These are phyloP conservation scores for Bertia moriformis DNA, from an alignment of 2,329 filamentous ascomycete species.

Conservation along the genomic window DNA sequence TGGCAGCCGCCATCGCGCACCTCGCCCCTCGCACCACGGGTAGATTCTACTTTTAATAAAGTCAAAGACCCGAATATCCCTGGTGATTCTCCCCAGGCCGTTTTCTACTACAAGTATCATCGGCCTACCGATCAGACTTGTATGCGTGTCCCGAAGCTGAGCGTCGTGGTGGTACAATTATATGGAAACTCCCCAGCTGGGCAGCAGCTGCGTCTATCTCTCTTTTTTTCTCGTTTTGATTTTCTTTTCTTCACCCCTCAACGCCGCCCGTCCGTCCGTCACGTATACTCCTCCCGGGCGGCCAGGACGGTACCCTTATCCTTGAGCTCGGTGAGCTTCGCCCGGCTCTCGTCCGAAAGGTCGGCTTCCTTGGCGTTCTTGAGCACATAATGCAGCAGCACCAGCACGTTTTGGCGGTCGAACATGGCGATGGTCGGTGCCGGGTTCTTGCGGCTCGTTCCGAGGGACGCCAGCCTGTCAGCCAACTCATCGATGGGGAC, in stretches of 20 bases:
- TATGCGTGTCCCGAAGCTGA: too few relatives aligned
- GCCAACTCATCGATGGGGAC: conserved; percentile 17
- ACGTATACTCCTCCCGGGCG: conserved; percentile 7
- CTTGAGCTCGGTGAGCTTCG: conserved; percentile 31
- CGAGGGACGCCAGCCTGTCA: conserved; percentile 27
- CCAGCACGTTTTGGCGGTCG: conserved; percentile 46
- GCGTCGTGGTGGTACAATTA: too few relatives aligned
- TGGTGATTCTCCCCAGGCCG: too few relatives aligned
- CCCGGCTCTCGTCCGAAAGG: conserved; percentile 21
- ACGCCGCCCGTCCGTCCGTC: conserved; percentile 2
- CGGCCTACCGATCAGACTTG: too few relatives aligned
- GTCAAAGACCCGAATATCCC: too few relatives aligned
- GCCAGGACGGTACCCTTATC: conserved; percentile 32
- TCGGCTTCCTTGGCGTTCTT: conserved; percentile 23
- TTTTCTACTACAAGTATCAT: too few relatives aligned
- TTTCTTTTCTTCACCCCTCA: conserved; percentile 5
- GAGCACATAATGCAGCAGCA: conserved; percentile 39
- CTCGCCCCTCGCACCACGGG: too few relatives aligned
- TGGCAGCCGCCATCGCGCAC: too few relatives aligned
- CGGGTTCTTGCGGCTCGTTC: conserved; percentile 23
- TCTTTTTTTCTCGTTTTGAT: too few relatives aligned
- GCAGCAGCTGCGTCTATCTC: too few relatives aligned
- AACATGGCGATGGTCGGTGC: conserved; percentile 29
- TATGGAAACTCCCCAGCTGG: too few relatives aligned
- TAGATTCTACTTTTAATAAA: too few relatives aligned